A percentile compares a stretch with the other conserved stretches of the same genome.
Evolutionary conservation across 1,139 yeast species (phyloP).

Genomic region (Saccharomyces hybrid): DNA sequence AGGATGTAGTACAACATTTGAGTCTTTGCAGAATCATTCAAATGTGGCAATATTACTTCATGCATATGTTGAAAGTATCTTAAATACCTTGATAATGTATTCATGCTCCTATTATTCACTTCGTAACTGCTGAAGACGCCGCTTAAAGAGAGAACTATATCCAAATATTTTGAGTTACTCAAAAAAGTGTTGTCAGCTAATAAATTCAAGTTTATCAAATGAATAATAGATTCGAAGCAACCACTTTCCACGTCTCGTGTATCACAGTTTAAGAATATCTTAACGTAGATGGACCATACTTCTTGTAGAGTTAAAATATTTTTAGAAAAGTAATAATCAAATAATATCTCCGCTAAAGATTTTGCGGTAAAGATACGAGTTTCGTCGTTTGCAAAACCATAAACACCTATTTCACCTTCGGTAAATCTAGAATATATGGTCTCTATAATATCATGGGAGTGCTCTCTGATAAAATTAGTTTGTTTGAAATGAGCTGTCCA

Average conservation of each 20-base stretch:
- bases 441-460: slow-evolving; percentile 12
- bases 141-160: slow-evolving; percentile 18
- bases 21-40: slow-evolving; percentile 24
- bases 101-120: slow-evolving; percentile 12
- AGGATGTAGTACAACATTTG: slow-evolving; percentile 20
- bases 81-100: slow-evolving; percentile 18
- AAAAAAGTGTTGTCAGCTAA: slow-evolving; percentile 24
- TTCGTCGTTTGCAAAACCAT: slow-evolving; percentile 26
- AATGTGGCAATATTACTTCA: slow-evolving; percentile 18
- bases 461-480: slow-evolving; percentile 20
- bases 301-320: slow-evolving; percentile 17
- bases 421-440: slow-evolving; percentile 18
- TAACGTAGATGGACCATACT: slow-evolving; percentile 26
- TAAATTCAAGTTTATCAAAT: slow-evolving; percentile 28
- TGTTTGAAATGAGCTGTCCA: slow-evolving; percentile 20
- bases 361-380: slow-evolving; percentile 31
- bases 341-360: slow-evolving; percentile 32
- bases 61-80: slow-evolving; percentile 23
- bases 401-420: slow-evolving; percentile 23
- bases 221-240: slow-evolving; percentile 33
- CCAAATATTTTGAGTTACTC: slow-evolving; percentile 21
- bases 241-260: slow-evolving; percentile 28
- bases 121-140: slow-evolving; percentile 13
- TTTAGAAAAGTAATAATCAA: slow-evolving; percentile 15
- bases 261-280: slow-evolving; percentile 23